Evolutionary conservation across 2,329 filamentous ascomycete genomes (phyloP), one percentile per base, ranked within the genome.

Genomic region (Penicillium sp.): DNA sequence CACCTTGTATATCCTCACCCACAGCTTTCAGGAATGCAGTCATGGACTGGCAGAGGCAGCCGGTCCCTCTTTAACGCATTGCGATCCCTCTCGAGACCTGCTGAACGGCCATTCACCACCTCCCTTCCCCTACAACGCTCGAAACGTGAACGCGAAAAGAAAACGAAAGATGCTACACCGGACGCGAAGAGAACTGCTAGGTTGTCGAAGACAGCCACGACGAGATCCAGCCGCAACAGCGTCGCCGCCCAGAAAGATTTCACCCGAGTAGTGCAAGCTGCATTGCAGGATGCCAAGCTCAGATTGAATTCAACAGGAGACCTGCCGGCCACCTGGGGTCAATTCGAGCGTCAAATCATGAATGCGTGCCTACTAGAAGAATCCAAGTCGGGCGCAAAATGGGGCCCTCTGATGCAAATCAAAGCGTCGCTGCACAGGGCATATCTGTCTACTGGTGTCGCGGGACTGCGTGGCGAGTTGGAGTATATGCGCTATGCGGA

Each of bases 401-500:
- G 39, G 24, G 61, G 66, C 11, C 52, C 61, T 8, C 52, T 72
- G 36, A 56, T 54, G 18, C 57, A 66, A 5, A 29, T 68, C 11
- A 73, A 70, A 51, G 13, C 44, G 13, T 55, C 77, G 45, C 69
- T 91, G 52, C 82, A 83, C 54, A 79, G 83, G 49, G 82, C 83
- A 2, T 90, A 87, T 64, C 75, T 87, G 37, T 67, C 74, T 5
- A 74, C 67, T 8, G 85, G 87, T 36, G 45, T 79, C 3, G 62
- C 60, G 6, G 83, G 81, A 1, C 72, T 91, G 24, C 66, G 66
- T 7, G 72, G 72, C n/a, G 84, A 88, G 63, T 59, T 96, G 33
- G 81, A 82, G 55, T 88, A 87, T 65, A 77, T 83, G 28, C 91
- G 94, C 68, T 86, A 87, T 63, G 85, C 82, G 33, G 86, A 87